phyloP scores from a whole-genome alignment of 305 asterid species.

The Plantago lanceolata region DNA sequence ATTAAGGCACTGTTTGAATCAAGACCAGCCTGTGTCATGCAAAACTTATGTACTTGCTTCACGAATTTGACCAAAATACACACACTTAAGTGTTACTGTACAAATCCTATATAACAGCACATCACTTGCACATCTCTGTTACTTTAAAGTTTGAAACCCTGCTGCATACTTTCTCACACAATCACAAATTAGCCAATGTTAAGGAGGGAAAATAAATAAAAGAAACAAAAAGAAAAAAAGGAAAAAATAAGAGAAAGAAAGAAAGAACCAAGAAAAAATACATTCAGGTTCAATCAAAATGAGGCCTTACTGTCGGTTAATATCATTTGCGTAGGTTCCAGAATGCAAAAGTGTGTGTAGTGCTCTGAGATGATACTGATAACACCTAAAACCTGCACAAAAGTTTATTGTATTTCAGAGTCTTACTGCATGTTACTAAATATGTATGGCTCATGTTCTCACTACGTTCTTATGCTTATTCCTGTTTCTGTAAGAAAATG shows the following conservation, averaged over 20 bases:
- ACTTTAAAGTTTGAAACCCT: no score
- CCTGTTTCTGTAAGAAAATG: constrained; percentile 9
- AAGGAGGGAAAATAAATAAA: no score
- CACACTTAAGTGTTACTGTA: neutral
- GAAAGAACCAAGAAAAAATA: no score
- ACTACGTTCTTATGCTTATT: constrained; percentile 5
- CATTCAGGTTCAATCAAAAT: neutral
- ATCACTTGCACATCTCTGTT: no score
- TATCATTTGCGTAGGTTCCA: neutral
- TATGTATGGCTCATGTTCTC: constrained; percentile 9
- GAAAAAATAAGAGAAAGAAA: no score
- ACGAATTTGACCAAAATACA: neutral
- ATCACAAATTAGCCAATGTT: neutral
- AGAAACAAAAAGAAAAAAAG: no score
- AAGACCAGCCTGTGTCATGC: neutral
- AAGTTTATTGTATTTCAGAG: neutral
- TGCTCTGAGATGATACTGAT: neutral
- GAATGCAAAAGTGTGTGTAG: no score
- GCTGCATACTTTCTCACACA: neutral
- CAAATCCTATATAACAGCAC: no score
- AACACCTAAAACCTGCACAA: neutral
- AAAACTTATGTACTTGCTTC: neutral
- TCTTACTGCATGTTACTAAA: neutral
- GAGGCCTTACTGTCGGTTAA: neutral
- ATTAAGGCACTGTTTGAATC: no score